Base-by-base conservation (phyloP, 805 yeast species). In the Cyberlindnera euphorbiae region DNA sequence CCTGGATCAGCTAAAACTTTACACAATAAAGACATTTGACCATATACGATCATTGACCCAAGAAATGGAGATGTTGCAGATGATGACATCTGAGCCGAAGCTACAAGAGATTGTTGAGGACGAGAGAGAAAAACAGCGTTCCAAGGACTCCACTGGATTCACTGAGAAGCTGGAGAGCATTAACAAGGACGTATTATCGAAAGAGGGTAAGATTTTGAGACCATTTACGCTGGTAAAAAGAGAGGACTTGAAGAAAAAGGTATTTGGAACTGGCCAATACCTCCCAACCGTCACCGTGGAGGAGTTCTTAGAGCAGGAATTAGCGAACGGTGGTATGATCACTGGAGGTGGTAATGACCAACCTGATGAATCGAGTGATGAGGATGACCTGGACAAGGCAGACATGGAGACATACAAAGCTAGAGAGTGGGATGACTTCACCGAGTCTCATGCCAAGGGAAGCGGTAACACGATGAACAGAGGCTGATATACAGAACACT, bases 231-330 rank as follows among this genome's bases (percentile, higher is more conserved):
- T 90, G 13, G 75, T 77, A 11, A 65, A 80, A 8, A 70, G 76
- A 41, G 76, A 75, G 25, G 75, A 79, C 30, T 46, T 86, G 13
- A 66, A 71, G 39, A 63, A 68, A 22, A 75, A 79, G 49, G 96
- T 89, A 0, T 77, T 75, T 48, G 96, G 97, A 2, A 86, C 94
- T 3, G 98, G 97, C 1, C 97, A 93, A 60, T 77, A 72, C 17
- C 67, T 90, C 19, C 98, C 98, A 3, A 86, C 97, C 0, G 86
- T 93, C 93, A 68, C 95, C 0, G 88, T 93, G 0, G 98, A 93
- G 46, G 97, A 93, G 49, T 80, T 83, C 42, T 65, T 93, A 35
- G 95, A 88, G 32, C 77, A 86, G 48, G 98, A 93, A 55, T 66
- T 84, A 44, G 78, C 79, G 14, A 79, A 83, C 50, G 96, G 96